Conservation (phyloP, 2,329 filamentous ascomycete genomes). For the Metarhizium robertsii region DNA sequence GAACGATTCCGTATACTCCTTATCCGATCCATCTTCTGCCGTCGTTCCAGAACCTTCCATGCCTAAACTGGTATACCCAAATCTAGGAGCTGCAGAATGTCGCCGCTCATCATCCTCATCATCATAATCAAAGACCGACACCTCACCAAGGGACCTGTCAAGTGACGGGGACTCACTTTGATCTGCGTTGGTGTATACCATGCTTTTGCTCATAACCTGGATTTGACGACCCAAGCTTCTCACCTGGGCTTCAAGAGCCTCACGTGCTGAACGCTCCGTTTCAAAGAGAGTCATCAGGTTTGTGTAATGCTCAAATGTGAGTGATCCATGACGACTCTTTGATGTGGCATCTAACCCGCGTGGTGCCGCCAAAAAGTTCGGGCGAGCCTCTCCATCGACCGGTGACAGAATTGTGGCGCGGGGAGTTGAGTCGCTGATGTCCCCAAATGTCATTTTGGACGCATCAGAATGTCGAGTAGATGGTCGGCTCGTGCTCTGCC, state of each 20-base stretch:
- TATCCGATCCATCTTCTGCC: slow-evolving; percentile 28
- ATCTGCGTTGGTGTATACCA: slow-evolving; percentile 10
- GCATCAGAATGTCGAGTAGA: slow-evolving; percentile 32
- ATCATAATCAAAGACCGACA: slow-evolving; percentile 34
- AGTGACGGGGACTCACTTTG: slow-evolving; percentile 22
- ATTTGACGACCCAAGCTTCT: slow-evolving; percentile 41
- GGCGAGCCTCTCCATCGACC: slow-evolving; percentile 18
- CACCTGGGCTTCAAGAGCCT: slow-evolving; percentile 47
- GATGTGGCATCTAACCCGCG: slow-evolving; percentile 13
- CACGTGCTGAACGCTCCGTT: slow-evolving; percentile 45
- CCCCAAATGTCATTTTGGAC: slow-evolving; percentile 35
- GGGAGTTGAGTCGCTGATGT: slow-evolving; percentile 33
- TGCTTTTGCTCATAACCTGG: slow-evolving; percentile 34
- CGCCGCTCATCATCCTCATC: slow-evolving; percentile 24
- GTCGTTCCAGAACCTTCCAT: slow-evolving; percentile 27
- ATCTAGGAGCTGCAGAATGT: not conserved
- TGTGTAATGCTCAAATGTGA: slow-evolving; percentile 38
- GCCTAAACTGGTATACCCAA: not conserved
- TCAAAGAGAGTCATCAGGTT: slow-evolving; percentile 43
- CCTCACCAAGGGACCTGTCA: slow-evolving; percentile 25
- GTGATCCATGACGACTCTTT: slow-evolving; percentile 20
- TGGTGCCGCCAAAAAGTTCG: slow-evolving; percentile 34
- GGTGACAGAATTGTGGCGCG: slow-evolving; percentile 21
- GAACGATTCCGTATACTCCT: slow-evolving; percentile 38
- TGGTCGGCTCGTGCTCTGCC: slow-evolving; percentile 9